Percentiles rank a stretch among this genome's conserved stretches.
These are phyloP conservation scores for Cryphonectria nitschkei DNA, from an alignment of 2,329 filamentous ascomycete genomes.

Conservation along the genomic window DNA sequence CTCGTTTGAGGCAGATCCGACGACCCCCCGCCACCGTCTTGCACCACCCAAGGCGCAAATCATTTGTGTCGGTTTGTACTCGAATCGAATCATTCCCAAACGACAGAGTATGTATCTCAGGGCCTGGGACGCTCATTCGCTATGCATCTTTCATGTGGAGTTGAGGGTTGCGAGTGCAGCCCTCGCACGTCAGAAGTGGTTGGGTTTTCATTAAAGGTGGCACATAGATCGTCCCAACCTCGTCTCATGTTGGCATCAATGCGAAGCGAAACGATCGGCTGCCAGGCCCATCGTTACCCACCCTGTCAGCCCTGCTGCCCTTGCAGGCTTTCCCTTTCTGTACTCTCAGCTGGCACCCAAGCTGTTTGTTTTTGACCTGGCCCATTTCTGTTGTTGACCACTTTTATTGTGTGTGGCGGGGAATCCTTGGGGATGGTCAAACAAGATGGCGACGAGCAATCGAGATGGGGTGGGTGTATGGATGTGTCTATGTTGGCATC, in stretches of 20 bases:
- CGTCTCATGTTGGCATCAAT: constrained; percentile 7
- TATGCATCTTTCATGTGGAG: neutral
- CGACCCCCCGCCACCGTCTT: neutral
- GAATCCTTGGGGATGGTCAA: neutral
- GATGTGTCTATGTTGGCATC: neutral
- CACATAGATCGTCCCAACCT: constrained; percentile 7
- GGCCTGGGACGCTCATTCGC: neutral
- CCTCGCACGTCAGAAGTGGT: neutral
- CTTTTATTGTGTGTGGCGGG: neutral
- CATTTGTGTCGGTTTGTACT: neutral
- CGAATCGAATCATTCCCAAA: neutral
- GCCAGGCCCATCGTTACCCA: neutral
- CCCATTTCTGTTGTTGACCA: neutral
- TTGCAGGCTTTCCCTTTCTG: neutral
- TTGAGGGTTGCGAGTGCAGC: neutral
- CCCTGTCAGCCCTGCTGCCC: constrained; percentile 3
- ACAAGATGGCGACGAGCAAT: neutral
- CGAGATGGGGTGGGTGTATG: neutral
- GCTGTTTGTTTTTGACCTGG: neutral
- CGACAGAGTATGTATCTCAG: neutral
- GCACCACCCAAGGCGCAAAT: neutral
- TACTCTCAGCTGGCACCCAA: neutral
- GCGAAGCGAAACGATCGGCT: neutral
- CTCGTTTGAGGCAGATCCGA: neutral
- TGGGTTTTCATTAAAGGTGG: neutral